phyloP scores from a whole-genome alignment of 164 flowering plant species.

The Kalanchoe fedtschenkoi region DNA sequence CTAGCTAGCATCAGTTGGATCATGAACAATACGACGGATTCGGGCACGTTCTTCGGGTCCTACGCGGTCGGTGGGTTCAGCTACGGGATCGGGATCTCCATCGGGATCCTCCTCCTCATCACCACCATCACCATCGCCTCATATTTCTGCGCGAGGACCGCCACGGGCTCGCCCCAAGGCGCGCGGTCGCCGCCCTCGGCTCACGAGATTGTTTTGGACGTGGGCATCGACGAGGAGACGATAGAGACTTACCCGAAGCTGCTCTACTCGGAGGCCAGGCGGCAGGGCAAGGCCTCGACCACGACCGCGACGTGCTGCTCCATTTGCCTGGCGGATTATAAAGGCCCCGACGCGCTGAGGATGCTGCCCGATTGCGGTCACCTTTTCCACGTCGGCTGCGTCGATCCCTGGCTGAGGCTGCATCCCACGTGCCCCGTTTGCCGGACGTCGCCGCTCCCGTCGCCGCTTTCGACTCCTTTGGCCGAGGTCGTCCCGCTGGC shows the following conservation, averaged over 20 bases:
- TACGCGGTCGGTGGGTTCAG: slow-evolving; percentile 48
- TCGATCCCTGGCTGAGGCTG: slow-evolving; percentile 66
- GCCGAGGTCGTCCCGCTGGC: slow-evolving; percentile 66
- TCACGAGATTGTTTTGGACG: slow-evolving; percentile 15
- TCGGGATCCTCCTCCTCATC: slow-evolving; percentile 73
- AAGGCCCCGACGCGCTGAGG: slow-evolving; percentile 41
- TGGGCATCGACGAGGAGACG: slow-evolving; percentile 65
- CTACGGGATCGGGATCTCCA: slow-evolving; percentile 57
- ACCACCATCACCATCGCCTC: slow-evolving; percentile 66
- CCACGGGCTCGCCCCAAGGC: neutral
- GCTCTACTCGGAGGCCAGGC: slow-evolving; percentile 45
- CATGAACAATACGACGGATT: slow-evolving; percentile 25
- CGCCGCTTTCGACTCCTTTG: slow-evolving; percentile 60
- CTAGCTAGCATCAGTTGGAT: neutral
- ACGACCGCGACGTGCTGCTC: slow-evolving; percentile 50
- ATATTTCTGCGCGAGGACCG: slow-evolving; percentile 50
- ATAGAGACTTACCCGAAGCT: slow-evolving; percentile 55
- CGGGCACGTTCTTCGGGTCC: slow-evolving; percentile 39
- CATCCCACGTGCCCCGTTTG: slow-evolving; percentile 83
- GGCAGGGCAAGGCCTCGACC: slow-evolving; percentile 21
- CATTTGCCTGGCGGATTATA: slow-evolving; percentile 75
- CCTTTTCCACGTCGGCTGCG: slow-evolving; percentile 56
- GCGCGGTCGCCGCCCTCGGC: neutral
- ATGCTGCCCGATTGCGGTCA: slow-evolving; percentile 71
- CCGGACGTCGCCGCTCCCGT: slow-evolving; percentile 55